A percentile compares a stretch with the other conserved stretches of the same genome.
phyloP scores from a whole-genome alignment of 1,139 yeast genomes.

The Debaryomyces subglobosus region DNA sequence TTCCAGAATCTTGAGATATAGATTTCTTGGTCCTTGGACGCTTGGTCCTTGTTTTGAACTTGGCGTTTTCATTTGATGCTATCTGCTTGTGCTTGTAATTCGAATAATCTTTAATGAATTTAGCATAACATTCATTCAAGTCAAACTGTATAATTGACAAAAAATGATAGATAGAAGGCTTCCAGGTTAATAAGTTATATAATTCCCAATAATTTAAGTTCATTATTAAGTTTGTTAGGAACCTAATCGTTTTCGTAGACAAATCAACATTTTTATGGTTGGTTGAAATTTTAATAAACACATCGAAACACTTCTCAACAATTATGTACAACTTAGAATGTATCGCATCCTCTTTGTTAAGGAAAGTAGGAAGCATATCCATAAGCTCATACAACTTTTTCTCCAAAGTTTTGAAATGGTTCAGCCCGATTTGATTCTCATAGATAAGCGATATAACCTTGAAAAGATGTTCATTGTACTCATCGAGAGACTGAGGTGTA shows the following conservation, averaged over 20 bases:
- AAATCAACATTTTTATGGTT: constrained; percentile 33
- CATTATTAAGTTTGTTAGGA: constrained; percentile 44
- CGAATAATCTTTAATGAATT: constrained; percentile 40
- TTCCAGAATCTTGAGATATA: constrained; percentile 6
- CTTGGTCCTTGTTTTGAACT: constrained; percentile 18
- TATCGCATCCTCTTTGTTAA: constrained; percentile 31
- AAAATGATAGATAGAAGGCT: constrained; percentile 49
- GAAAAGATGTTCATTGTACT: constrained; percentile 43
- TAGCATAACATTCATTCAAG: constrained; percentile 41
- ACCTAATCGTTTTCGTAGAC: constrained; percentile 40
- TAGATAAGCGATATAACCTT: constrained; percentile 33
- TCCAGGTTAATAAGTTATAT: constrained; percentile 46
- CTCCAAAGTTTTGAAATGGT: constrained; percentile 22
- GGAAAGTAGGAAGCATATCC: constrained; percentile 28
- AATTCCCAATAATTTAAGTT: constrained; percentile 50
- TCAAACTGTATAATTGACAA: constrained; percentile 42
- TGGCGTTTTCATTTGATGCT: constrained; percentile 16
- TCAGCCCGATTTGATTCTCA: constrained; percentile 22
- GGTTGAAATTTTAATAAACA: constrained; percentile 39
- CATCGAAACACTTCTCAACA: constrained; percentile 44
- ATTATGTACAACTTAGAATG: constrained; percentile 37
- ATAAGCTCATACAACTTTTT: constrained; percentile 30
- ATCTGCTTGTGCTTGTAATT: constrained; percentile 28
- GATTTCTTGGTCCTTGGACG: constrained; percentile 15
- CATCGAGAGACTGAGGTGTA: constrained; percentile 35